Evolutionary conservation across 129 eudicot species (phyloP), one percentile per base, ranked within the genome.

Genomic region (Flaveria brownii): DNA sequence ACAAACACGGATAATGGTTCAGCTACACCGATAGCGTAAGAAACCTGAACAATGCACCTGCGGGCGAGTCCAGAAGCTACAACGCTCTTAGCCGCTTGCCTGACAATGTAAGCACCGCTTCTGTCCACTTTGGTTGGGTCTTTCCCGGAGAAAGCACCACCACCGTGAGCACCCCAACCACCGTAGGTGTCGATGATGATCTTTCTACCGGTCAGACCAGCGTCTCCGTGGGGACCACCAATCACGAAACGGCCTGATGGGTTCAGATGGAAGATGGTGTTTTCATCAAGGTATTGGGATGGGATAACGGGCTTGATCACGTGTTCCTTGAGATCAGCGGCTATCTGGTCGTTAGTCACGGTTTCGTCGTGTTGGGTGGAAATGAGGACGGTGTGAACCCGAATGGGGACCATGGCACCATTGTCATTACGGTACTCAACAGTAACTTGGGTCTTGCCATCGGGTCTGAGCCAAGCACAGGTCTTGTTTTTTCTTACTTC

Each of bases 291-390:
- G 71, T 67, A 67, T 67, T 67, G 71, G 12, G 71, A 16, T 20
- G 71, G 71, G 71, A 67, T 67, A 41, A 67, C 71, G 1, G 71
- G 71, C 71, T 67, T 67, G 4, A 67, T 67, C 71, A 67, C 71
- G 4, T 67, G 71, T 42, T 67, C 71, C 33, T 67, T 67, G 1
- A 67, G 71, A 67, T 67, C 71, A 10, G 71, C 51, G 2, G 71
- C 71, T 9, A 67, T 67, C 28, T 67, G 51, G 1, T 67, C 71
- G 30, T 67, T 67, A 9, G 71, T 67, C 71, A 67, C 71, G 8
- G 71, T 67, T 67, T 67, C 71, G 4, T 67, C 71, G 5, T 67
- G 71, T 67, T 67, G 71, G 71, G n/a, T 67, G 51, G 71, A 67
- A 42, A 67, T 67, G 50, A 67, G 51, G 20, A 67, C 71, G 3